These are phyloP conservation scores for Malus hybrid DNA, from an alignment of 331 rosid species.

Conservation along the genomic window DNA sequence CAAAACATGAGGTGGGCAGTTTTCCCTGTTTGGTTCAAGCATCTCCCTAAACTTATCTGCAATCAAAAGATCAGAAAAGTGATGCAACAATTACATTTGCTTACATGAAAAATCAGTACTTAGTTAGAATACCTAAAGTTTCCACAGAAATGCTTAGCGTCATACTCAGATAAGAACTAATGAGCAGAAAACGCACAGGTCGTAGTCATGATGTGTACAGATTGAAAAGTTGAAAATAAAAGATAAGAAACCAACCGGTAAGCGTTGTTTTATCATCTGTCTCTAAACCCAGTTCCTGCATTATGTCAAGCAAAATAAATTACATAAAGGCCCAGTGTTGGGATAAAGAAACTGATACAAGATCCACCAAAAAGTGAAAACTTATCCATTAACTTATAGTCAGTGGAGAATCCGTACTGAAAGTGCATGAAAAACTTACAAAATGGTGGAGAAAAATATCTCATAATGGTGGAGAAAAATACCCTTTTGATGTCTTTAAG, in stretches of 20 bases:
- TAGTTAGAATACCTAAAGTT: conserved; percentile 1
- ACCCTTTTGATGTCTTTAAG: conserved; percentile 98
- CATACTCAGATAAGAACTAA: background rate
- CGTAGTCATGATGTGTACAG: background rate
- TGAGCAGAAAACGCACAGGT: background rate
- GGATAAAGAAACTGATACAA: conserved; percentile 4
- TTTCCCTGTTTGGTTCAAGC: conserved; percentile 84
- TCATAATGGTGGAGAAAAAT: background rate
- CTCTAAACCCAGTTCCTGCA: conserved; percentile 89
- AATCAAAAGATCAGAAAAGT: conserved; percentile 2
- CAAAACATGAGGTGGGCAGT: conserved; percentile 77
- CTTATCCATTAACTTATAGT: no score
- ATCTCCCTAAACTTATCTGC: conserved; percentile 89
- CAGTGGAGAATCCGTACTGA: background rate
- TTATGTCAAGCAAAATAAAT: background rate
- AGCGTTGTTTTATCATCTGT: conserved; percentile 96
- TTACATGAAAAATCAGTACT: conserved; percentile 1
- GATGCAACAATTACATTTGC: conserved; percentile 8
- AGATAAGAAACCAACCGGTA: conserved; percentile 46
- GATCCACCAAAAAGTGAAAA: no score
- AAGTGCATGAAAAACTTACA: background rate
- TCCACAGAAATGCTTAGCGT: background rate
- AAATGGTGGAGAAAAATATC: background rate
- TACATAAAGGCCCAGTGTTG: background rate
- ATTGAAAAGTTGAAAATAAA: background rate